Evolutionary conservation across 75 land plant species (phyloP), one percentile per base, ranked within the genome.

Genomic region (Larix kaempferi): DNA sequence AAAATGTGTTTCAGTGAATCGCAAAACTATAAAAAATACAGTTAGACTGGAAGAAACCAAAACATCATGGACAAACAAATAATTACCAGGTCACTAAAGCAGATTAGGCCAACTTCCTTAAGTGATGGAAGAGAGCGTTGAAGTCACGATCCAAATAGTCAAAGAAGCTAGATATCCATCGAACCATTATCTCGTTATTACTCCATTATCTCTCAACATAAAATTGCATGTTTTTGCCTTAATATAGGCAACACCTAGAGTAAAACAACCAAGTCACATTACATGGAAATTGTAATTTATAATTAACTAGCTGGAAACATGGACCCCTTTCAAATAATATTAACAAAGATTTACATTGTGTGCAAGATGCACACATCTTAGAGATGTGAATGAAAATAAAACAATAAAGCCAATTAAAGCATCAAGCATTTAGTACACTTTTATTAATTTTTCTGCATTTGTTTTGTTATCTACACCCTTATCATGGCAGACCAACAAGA

Each of bases 151-250:
- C 95, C 22, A 94, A 82, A 76, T 94, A 94, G 61, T 87, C 80
- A 75, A 94, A 94, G 80, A 94, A 94, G 4, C 89, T 85, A 19
- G 95, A 92, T 12, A 94, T 81, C 92, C 95, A 92, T 49, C 95
- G 86, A 56, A 90, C 95, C 95, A 94, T 92, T 25, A 92, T 82
- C 69, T 94, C 90, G 80, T 94, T 95, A 73, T 94, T 92, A 19
- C 74, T 76, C 98, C 98, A 92, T 75, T 91, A 77, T 94, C 98
- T 61, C 90, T 90, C 65, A 94, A 76, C 98, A 94, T 92, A 61
- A 92, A 94, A 74, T 94, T 93, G 69, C 91, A 79, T 92, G 93
- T 73, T 92, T 94, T 63, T 88, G 94, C 71, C 91, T 86, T 67
- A 94, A 62, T 4, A 93, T 85, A 54, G 98, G 92, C 79, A 94